Conservation (phyloP, 495 filamentous ascomycete species). For the Cetradonia linearis region DNA sequence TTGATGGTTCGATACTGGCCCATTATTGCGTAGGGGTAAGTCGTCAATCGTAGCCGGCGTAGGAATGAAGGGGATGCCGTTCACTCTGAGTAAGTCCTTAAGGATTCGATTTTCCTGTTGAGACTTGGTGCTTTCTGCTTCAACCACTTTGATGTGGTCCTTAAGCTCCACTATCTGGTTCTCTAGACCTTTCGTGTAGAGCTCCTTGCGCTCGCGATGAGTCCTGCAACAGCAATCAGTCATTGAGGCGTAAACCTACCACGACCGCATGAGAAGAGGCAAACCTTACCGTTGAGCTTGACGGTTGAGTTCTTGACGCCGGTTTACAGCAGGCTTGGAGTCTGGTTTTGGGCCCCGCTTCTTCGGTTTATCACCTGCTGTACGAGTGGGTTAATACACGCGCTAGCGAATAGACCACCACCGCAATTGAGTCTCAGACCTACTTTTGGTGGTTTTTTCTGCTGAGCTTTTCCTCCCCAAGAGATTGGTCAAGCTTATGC, state of each 20-base stretch:
- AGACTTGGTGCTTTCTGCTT: constrained; percentile 52
- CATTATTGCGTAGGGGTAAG: constrained; percentile 1
- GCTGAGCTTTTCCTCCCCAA: neutral
- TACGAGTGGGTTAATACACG: neutral
- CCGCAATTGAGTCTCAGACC: neutral
- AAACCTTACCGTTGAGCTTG: constrained; percentile 78
- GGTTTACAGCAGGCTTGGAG: constrained; percentile 87
- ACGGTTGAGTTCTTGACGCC: constrained; percentile 86
- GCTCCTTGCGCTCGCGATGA: constrained; percentile 89
- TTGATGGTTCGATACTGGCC: neutral
- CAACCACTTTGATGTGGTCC: neutral
- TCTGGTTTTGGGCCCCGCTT: constrained; percentile 91
- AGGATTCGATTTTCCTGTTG: constrained; percentile 34
- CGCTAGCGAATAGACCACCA: neutral
- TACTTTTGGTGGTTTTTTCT: constrained; percentile 6
- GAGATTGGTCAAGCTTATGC: neutral
- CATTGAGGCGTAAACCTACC: neutral
- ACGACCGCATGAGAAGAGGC: neutral
- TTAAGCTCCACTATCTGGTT: constrained; percentile 30
- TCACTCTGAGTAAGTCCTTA: constrained; percentile 5
- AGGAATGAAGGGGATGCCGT: constrained; percentile 6
- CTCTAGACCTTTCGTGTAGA: constrained; percentile 52
- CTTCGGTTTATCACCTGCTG: constrained; percentile 42
- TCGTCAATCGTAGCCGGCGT: neutral
- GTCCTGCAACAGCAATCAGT: constrained; percentile 43